Evolutionary conservation across 2,329 filamentous ascomycete species (phyloP).

Genomic region (Shiraia sp.): DNA sequence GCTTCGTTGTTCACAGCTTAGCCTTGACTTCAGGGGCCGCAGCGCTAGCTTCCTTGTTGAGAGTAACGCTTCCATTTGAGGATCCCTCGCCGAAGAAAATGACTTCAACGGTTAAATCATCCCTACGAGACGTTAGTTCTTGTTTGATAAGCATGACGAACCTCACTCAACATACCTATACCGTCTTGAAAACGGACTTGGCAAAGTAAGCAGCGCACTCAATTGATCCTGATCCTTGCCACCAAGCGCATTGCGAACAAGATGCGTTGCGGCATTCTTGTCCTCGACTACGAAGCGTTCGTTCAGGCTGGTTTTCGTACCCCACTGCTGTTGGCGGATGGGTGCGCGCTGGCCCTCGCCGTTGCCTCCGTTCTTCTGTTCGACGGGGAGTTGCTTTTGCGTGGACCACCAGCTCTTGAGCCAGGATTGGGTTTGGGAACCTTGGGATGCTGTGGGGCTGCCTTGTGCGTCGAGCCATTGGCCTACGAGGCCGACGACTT

Average conservation of each 20-base stretch:
- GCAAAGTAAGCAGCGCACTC: conserved; percentile 86
- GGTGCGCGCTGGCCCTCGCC: conserved; percentile 79
- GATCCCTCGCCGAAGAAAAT: conserved; percentile 92
- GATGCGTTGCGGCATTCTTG: conserved; percentile 93
- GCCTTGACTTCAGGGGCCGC: conserved; percentile 52
- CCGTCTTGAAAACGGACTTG: conserved; percentile 85
- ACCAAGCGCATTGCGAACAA: conserved; percentile 92
- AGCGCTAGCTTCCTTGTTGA: conserved; percentile 87
- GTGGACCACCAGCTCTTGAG: conserved; percentile 70
- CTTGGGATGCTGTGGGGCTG: conserved; percentile 42
- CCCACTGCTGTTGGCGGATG: conserved; percentile 90
- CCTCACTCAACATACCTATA: conserved; percentile 68
- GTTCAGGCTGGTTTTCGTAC: conserved; percentile 71
- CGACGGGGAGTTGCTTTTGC: conserved; percentile 71
- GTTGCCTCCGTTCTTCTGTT: conserved; percentile 58
- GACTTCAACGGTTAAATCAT: conserved; percentile 95
- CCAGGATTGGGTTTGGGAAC: conserved; percentile 59
- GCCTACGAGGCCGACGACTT: conserved; percentile 93
- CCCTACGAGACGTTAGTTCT: conserved; percentile 55
- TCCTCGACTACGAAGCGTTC: conserved; percentile 93
- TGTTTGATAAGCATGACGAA: neutral
- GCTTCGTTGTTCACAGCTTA: conserved; percentile 55
- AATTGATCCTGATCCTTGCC: conserved; percentile 93
- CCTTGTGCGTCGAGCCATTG: conserved; percentile 90
- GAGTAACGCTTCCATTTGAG: conserved; percentile 74